Base-by-base conservation (phyloP, 352 stramenopile species). In the Globisporangium nunn region DNA sequence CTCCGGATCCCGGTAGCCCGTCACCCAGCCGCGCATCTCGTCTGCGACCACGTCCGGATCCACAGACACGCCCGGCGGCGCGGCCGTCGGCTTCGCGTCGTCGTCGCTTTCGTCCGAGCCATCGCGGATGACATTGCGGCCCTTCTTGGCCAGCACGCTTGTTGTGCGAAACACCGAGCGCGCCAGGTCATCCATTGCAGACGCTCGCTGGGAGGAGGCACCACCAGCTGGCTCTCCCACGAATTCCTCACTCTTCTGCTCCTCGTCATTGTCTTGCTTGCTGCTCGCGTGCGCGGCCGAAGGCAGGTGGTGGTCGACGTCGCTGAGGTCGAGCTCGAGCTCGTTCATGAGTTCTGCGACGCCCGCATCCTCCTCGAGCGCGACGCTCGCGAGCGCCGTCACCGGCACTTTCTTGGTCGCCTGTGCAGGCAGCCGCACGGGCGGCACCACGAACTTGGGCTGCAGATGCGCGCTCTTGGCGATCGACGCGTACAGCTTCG, bases 21-120 rank as follows among this genome's bases (percentile, higher is more conserved):
- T 65, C 33, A 88, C 78, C 80, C 80, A 88, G 37, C 61, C 74
- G 31, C 71, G 29, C 75, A 87, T 87, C 50, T 90, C 77, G 0
- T 50, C 57, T 0, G 47, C 62, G 5, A 75, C 72, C 18, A 54
- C 51, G 47, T 84, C 60, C 17, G 43, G 41, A 17, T 63, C 54
- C 41, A 45, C 35, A 47, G 1, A 8, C 15, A 1, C 41, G 10
- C 15, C 15, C 41, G 41, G 8, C 15, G 5, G 15, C 41, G 41
- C 41, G 17, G 15, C 41, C 15, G 5, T 23, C 17, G 23, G 23
- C 23, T 23, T 18, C 41, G 23, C 41, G 17, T 5, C 18, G 14
- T 18, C 15, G 41, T 46, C 35, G 35, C 35, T 41, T 11, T 41
- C 35, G 35, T 41, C 35, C 10, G 35, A 41, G 8, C 8, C 35